phyloP scores from a whole-genome alignment of 2,329 filamentous ascomycete species.

The Sordariomycetes sp. region DNA sequence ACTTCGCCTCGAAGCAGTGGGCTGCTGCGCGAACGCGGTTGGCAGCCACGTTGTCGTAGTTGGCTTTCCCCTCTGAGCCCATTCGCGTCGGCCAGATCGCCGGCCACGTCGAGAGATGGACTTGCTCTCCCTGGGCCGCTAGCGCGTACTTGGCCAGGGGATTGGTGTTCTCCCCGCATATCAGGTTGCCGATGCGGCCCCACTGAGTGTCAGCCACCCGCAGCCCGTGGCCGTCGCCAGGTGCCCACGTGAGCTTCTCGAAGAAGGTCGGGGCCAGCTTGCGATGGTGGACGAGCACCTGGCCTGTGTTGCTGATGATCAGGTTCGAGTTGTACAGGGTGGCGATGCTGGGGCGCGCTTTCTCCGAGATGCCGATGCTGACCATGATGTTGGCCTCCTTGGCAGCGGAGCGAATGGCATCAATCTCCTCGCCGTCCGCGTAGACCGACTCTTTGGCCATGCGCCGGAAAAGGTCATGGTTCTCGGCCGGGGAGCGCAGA shows the following conservation, averaged over 20 bases:
- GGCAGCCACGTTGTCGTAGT: constrained; percentile 45
- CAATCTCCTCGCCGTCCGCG: constrained; percentile 35
- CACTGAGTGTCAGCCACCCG: constrained; percentile 31
- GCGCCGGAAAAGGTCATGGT: constrained; percentile 37
- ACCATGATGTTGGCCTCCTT: constrained; percentile 26
- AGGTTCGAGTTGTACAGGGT: constrained; percentile 43
- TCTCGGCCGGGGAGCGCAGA: constrained; percentile 34
- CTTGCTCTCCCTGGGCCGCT: constrained; percentile 44
- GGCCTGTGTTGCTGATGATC: constrained; percentile 31
- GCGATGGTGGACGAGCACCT: constrained; percentile 39
- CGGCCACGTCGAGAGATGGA: constrained; percentile 48
- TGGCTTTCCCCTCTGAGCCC: constrained; percentile 7
- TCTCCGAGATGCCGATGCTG: constrained; percentile 42
- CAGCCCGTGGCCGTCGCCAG: constrained; percentile 41
- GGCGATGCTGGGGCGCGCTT: constrained; percentile 28
- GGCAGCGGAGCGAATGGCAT: constrained; percentile 26
- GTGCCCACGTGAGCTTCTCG: constrained; percentile 45
- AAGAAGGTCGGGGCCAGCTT: constrained; percentile 48
- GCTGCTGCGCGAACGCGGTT: constrained; percentile 42
- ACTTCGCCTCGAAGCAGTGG: constrained; percentile 50
- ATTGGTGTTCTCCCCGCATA: constrained; percentile 51
- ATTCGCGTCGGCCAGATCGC: constrained; percentile 40
- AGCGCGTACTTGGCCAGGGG: constrained; percentile 41
- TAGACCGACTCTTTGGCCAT: constrained; percentile 35
- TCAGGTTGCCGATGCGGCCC: constrained; percentile 38